Conservation (phyloP, 148 eudicot genomes). For the Rhododendron kiyosumense region DNA sequence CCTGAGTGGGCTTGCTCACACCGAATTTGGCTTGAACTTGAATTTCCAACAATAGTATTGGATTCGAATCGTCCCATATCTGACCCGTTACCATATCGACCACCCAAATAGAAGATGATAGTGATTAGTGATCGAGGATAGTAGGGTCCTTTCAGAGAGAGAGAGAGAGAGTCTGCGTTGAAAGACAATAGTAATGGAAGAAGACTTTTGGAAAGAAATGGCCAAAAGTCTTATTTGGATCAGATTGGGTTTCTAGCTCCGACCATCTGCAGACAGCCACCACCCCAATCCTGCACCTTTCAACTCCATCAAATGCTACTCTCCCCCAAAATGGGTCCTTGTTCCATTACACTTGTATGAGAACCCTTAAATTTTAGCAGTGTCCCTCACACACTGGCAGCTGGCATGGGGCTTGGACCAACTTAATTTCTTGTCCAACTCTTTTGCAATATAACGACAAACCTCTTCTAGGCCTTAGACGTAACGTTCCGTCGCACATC, state of each 20-base stretch:
- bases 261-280: background rate
- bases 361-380: background rate
- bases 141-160: background rate
- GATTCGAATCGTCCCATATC: background rate
- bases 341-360: background rate
- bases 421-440: no score
- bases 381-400: background rate
- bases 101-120: background rate
- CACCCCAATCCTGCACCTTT: background rate
- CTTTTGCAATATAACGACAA: no score
- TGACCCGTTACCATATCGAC: background rate
- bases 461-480: background rate
- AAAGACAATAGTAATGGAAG: background rate
- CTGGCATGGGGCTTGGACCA: no score
- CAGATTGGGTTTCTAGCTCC: background rate
- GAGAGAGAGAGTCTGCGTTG: background rate
- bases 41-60: no score
- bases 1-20: no score
- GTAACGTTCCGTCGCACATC: no score
- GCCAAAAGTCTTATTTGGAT: background rate
- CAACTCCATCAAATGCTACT: background rate
- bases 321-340: background rate
- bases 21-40: no score
- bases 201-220: conserved; percentile 4
- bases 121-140: background rate